Evolutionary conservation across 768 basidiomycete genomes (phyloP), one percentile per base, ranked within the genome.

Genomic region (Kwoniella heveanensis): DNA sequence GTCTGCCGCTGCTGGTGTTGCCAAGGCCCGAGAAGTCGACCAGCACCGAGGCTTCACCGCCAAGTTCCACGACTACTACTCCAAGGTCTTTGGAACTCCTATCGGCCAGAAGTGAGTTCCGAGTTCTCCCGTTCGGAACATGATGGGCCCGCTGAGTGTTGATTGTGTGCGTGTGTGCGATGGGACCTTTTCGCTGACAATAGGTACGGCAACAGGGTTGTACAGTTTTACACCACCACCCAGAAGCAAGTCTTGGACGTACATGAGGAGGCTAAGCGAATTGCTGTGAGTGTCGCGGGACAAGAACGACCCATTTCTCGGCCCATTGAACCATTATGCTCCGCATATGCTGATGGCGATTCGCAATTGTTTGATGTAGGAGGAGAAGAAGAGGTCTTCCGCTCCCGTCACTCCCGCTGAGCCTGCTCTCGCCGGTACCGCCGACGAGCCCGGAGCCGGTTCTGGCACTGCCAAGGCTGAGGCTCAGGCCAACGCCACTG

Each of bases 161-260:
- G n/a, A n/a, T n/a, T n/a, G n/a, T n/a, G n/a, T n/a, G n/a, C n/a
- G 46, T 49, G 54, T 26, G 46, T 49, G 54, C 26, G 46, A 13
- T 62, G 17, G 24, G 60, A 27, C 21, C 25, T 21, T 21, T 36
- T 29, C 32, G 60, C 66, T 67, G 55, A 67, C 50, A 27, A 1
- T 51, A 63, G 60, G 54, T 57, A 46, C 37, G 32, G 47, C 56
- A 27, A 54, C 50, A 76, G 77, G 65, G 90, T 96, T 46, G 66
- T 62, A 80, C 64, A 81, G 1, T 97, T 96, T 83, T 97, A 96
- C 83, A 95, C 94, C 15, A 81, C 82, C 48, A 94, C 92, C 8
- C 84, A 88, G 21, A 97, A 96, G 82, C 90, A 94, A 80, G 88
- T 91, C 26, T 73, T 85, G 21, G 93, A 97, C 76, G 93, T 97